Evolutionary conservation across 1,139 yeast genomes (phyloP).

Genomic region (Yamadazyma kanchanaburiensis): DNA sequence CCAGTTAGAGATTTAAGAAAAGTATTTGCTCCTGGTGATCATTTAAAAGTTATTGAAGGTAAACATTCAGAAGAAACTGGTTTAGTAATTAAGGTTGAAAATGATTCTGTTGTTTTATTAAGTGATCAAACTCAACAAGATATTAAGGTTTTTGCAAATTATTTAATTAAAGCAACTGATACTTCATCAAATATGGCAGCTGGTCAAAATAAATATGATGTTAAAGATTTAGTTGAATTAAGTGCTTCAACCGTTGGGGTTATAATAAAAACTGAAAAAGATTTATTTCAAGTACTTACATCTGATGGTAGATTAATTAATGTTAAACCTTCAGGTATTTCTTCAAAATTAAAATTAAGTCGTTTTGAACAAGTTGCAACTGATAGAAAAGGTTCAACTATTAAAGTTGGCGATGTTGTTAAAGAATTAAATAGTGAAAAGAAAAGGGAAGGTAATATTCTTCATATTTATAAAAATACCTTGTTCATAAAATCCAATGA

Average conservation of each 20-base stretch:
- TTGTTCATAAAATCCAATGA: slow-evolving; percentile 80
- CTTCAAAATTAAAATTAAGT: slow-evolving; percentile 62
- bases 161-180: slow-evolving; percentile 75
- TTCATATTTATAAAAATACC: slow-evolving; percentile 79
- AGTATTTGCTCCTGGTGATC: slow-evolving; percentile 88
- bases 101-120: slow-evolving; percentile 83
- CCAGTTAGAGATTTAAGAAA: slow-evolving; percentile 83
- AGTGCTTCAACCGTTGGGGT: slow-evolving; percentile 88
- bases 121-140: slow-evolving; percentile 88
- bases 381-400: slow-evolving; percentile 79
- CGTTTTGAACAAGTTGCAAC: slow-evolving; percentile 81
- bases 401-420: slow-evolving; percentile 88
- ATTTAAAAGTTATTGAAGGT: slow-evolving; percentile 89
- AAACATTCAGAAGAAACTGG: slow-evolving; percentile 93
- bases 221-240: slow-evolving; percentile 87
- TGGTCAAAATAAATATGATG: slow-evolving; percentile 66
- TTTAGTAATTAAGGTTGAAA: slow-evolving; percentile 77
- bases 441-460: slow-evolving; percentile 77
- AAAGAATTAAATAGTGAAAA: slow-evolving; percentile 65
- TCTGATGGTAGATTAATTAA: slow-evolving; percentile 77
- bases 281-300: slow-evolving; percentile 74
- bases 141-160: slow-evolving; percentile 88
- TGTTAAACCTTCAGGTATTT: slow-evolving; percentile 75
- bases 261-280: slow-evolving; percentile 85
- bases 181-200: slow-evolving; percentile 44